Conservation (phyloP, 495 filamentous ascomycete species). For the Penicillium waksmanii region DNA sequence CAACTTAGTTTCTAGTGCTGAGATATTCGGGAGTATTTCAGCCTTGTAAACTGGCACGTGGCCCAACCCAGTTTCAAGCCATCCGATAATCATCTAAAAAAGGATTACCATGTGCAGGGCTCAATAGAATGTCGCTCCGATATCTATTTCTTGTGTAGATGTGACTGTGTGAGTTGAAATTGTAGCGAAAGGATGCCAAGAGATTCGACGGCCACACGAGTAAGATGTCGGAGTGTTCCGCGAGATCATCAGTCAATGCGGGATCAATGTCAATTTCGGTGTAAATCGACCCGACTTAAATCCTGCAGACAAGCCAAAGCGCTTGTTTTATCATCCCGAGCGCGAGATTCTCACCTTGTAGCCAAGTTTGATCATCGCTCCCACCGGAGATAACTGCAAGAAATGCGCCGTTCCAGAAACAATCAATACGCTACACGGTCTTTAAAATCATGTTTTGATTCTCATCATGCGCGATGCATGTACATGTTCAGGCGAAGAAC, state of each 20-base stretch:
- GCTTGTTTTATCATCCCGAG: neutral
- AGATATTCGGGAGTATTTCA: neutral
- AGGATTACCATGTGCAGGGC: too few relatives aligned
- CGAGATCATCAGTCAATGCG: neutral
- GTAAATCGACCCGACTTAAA: neutral
- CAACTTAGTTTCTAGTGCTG: constrained; percentile 5
- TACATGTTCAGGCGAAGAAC: too few relatives aligned
- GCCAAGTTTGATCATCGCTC: too few relatives aligned
- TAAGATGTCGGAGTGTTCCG: neutral
- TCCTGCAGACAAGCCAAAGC: neutral
- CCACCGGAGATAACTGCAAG: too few relatives aligned
- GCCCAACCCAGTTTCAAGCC: neutral
- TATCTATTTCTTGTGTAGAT: neutral
- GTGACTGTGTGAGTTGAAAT: neutral
- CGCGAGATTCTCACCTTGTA: neutral
- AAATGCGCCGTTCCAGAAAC: too few relatives aligned
- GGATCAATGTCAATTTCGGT: neutral
- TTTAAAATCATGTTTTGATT: too few relatives aligned
- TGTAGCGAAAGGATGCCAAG: neutral
- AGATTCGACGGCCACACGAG: neutral
- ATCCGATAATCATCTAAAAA: neutral
- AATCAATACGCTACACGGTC: too few relatives aligned
- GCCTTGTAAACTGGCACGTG: too few relatives aligned
- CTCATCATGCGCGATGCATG: too few relatives aligned
- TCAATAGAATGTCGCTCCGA: too few relatives aligned